Percentiles rank a stretch among this genome's conserved stretches.
Conservation (phyloP, 2,329 filamentous ascomycete species). For the Elsinoe fawcettii region DNA sequence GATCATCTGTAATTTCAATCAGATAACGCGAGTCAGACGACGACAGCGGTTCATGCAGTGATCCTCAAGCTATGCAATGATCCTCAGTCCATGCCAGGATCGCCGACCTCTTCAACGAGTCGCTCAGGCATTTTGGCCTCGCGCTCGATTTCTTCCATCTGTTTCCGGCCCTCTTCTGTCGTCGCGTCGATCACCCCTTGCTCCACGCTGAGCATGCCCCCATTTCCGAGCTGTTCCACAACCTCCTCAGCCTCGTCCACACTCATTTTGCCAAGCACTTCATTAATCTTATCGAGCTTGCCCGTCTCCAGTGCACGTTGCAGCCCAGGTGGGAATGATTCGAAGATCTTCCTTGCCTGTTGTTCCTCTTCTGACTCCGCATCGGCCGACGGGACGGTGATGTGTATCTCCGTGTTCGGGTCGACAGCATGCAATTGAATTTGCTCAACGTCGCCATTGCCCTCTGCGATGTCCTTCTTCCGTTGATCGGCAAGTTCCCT, state of each 20-base stretch:
- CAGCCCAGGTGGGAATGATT: constrained; percentile 73
- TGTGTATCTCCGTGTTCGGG: constrained; percentile 81
- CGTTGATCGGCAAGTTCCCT: constrained; percentile 61
- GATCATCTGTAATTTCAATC: constrained; percentile 8
- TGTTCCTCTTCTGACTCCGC: constrained; percentile 55
- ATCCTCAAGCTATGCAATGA: not conserved
- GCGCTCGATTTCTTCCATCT: constrained; percentile 44
- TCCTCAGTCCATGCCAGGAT: constrained; percentile 28
- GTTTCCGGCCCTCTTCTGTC: constrained; percentile 31
- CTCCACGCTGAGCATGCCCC: constrained; percentile 83
- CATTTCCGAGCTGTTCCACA: constrained; percentile 71
- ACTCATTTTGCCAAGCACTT: constrained; percentile 79
- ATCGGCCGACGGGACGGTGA: constrained; percentile 67
- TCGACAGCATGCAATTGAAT: constrained; percentile 98
- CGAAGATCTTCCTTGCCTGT: constrained; percentile 66
- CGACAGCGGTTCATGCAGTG: constrained; percentile 10
- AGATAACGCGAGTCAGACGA: constrained; percentile 9
- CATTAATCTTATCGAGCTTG: constrained; percentile 81
- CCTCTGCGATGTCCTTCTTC: constrained; percentile 39
- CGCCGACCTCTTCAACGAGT: constrained; percentile 37
- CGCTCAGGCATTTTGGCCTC: constrained; percentile 69
- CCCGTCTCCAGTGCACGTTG: constrained; percentile 77
- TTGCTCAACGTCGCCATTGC: constrained; percentile 70
- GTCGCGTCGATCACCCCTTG: constrained; percentile 90
- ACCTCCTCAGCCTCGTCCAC: constrained; percentile 81